Conservation (phyloP, 106 monocot genomes). For the Dendrobium nobile region DNA sequence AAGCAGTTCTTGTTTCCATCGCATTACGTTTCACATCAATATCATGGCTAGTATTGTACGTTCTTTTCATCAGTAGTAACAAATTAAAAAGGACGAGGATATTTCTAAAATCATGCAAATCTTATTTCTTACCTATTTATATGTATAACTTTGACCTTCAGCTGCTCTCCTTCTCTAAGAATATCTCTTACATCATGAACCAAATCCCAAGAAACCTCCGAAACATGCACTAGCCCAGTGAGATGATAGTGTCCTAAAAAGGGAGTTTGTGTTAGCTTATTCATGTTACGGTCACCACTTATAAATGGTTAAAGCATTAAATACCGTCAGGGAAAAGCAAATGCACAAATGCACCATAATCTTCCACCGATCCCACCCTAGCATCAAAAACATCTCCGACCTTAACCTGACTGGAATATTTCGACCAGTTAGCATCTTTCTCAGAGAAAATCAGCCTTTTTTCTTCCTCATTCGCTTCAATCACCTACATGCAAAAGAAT, state of each 20-base stretch:
- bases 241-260: constrained; percentile 63
- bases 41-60: too few relatives aligned
- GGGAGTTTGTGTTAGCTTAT: background rate
- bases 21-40: too few relatives aligned
- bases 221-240: constrained; percentile 88
- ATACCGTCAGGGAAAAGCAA: constrained; percentile 86
- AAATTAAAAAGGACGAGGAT: background rate
- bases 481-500: constrained; percentile 41
- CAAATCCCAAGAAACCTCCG: constrained; percentile 96
- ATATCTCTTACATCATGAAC: constrained; percentile 90
- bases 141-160: constrained; percentile 77
- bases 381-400: constrained; percentile 67
- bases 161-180: constrained; percentile 56
- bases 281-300: background rate
- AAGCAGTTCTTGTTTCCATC: too few relatives aligned
- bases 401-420: constrained; percentile 50
- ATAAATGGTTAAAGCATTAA: background rate
- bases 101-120: background rate
- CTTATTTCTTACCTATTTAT: constrained; percentile 52
- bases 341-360: constrained; percentile 94
- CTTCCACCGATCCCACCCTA: constrained; percentile 71
- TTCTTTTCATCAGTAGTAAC: background rate
- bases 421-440: constrained; percentile 74
- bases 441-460: constrained; percentile 84
- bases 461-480: constrained; percentile 64